Percentiles rank a stretch among this genome's conserved stretches.
These are phyloP conservation scores for Rhododendron griersonianum DNA, from an alignment of 148 eudicot genomes.

Conservation along the genomic window DNA sequence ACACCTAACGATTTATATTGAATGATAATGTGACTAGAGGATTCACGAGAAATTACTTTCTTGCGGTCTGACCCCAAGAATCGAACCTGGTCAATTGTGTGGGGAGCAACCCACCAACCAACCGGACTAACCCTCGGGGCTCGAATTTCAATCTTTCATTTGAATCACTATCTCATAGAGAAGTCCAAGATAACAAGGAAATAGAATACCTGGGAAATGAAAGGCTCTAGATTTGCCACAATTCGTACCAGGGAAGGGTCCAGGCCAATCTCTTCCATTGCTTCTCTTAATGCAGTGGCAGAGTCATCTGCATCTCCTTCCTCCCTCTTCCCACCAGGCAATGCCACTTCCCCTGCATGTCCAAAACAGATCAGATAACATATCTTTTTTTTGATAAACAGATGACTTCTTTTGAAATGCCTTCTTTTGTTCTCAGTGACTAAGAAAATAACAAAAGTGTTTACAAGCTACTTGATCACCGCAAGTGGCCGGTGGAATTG, in stretches of 20 bases:
- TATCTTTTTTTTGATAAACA: no score
- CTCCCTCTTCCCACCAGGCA: constrained; percentile 37
- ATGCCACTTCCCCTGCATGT: constrained; percentile 32
- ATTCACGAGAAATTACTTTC: no score
- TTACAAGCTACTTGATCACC: background rate
- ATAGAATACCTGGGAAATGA: constrained; percentile 19
- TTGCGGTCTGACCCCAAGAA: no score
- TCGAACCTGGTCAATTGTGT: background rate
- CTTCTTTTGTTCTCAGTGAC: background rate
- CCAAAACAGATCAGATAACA: background rate
- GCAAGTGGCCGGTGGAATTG: background rate
- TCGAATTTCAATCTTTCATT: no score
- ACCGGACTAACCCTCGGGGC: background rate
- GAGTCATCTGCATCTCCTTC: constrained; percentile 27
- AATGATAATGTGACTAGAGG: no score
- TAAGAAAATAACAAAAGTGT: background rate
- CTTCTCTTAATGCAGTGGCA: constrained; percentile 33
- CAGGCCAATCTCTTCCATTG: constrained; percentile 36
- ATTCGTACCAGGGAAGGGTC: constrained; percentile 25
- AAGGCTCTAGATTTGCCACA: constrained; percentile 27
- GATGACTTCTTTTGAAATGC: background rate
- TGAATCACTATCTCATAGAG: background rate
- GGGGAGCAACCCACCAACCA: background rate
- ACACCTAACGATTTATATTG: no score
- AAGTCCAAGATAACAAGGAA: background rate